phyloP scores from a whole-genome alignment of 345 rosid species.

The Boechera divaricarpa region DNA sequence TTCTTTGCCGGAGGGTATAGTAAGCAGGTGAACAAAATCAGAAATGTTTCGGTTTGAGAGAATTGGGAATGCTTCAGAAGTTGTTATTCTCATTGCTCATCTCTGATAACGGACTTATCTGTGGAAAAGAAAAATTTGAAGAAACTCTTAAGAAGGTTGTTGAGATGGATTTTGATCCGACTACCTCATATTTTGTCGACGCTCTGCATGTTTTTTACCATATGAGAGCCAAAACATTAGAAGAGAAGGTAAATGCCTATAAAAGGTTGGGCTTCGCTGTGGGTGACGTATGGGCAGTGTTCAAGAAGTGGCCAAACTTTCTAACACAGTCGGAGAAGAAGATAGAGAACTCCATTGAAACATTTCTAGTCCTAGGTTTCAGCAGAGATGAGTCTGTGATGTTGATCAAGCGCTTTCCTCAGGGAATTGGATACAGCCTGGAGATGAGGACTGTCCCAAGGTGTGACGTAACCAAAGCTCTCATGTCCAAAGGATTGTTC shows the following conservation, averaged over 20 bases:
- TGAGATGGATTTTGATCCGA: conserved; percentile 43
- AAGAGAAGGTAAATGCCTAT: not conserved
- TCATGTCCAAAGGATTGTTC: not conserved
- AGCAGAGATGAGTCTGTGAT: conserved; percentile 37
- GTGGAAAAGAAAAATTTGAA: conserved; percentile 15
- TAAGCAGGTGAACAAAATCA: not conserved
- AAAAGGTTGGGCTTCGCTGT: conserved; percentile 37
- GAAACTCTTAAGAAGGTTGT: conserved; percentile 29
- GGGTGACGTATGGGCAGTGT: conserved; percentile 27
- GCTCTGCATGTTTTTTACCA: no score
- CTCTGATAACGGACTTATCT: not conserved
- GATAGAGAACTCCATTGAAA: conserved; percentile 25
- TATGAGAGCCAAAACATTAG: conserved; percentile 8
- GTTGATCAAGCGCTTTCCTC: not conserved
- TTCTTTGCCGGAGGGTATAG: not conserved
- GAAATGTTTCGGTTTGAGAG: conserved; percentile 36
- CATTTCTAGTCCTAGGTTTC: conserved; percentile 31
- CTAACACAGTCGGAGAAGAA: conserved; percentile 30
- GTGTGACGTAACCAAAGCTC: conserved; percentile 27
- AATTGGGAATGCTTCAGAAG: conserved; percentile 37
- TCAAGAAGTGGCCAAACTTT: not conserved
- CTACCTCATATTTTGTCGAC: conserved; percentile 1
- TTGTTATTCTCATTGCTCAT: conserved; percentile 8
- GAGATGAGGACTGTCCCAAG: conserved; percentile 49
- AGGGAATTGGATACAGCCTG: not conserved